Conservation (phyloP, 2,329 filamentous ascomycete species). For the Hymenoscyphus linearis region DNA sequence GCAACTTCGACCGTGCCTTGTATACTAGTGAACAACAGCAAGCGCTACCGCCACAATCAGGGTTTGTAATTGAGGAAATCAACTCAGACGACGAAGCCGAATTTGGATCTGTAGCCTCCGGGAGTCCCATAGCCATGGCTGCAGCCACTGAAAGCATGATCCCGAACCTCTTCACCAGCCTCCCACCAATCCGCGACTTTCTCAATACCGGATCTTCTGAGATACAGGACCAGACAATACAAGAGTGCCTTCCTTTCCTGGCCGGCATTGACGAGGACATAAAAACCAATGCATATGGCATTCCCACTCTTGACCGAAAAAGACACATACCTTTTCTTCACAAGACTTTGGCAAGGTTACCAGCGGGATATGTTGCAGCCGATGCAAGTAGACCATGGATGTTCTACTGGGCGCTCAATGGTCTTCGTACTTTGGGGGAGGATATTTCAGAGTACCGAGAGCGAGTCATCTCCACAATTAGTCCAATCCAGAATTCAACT, state of each 20-base stretch:
- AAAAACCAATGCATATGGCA: slow-evolving; percentile 62
- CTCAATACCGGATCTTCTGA: slow-evolving; percentile 63
- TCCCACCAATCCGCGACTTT: slow-evolving; percentile 59
- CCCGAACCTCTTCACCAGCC: slow-evolving; percentile 51
- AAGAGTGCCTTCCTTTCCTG: slow-evolving; percentile 65
- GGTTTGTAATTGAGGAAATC: slow-evolving; percentile 19
- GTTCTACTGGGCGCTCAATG: slow-evolving; percentile 85
- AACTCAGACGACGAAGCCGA: slow-evolving; percentile 12
- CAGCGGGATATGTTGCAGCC: slow-evolving; percentile 63
- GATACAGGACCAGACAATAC: slow-evolving; percentile 63
- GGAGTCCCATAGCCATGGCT: slow-evolving; percentile 14
- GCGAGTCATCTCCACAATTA: slow-evolving; percentile 68
- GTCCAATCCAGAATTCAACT: slow-evolving; percentile 71
- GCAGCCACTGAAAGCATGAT: slow-evolving; percentile 32
- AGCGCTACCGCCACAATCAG: slow-evolving; percentile 11
- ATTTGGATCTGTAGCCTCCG: slow-evolving; percentile 2
- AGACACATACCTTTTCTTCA: slow-evolving; percentile 59
- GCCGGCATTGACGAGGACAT: slow-evolving; percentile 40
- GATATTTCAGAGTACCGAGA: slow-evolving; percentile 63
- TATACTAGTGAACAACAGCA: slow-evolving; percentile 7
- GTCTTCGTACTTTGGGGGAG: slow-evolving; percentile 69
- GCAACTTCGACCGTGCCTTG: slow-evolving; percentile 11
- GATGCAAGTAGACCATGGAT: slow-evolving; percentile 93
- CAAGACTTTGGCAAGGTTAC: slow-evolving; percentile 55
- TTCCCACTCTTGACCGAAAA: slow-evolving; percentile 67